A percentile compares a stretch with the other conserved stretches of the same genome.
Evolutionary conservation across 805 yeast genomes (phyloP).

Genomic region (Teunomyces aglyptinius): DNA sequence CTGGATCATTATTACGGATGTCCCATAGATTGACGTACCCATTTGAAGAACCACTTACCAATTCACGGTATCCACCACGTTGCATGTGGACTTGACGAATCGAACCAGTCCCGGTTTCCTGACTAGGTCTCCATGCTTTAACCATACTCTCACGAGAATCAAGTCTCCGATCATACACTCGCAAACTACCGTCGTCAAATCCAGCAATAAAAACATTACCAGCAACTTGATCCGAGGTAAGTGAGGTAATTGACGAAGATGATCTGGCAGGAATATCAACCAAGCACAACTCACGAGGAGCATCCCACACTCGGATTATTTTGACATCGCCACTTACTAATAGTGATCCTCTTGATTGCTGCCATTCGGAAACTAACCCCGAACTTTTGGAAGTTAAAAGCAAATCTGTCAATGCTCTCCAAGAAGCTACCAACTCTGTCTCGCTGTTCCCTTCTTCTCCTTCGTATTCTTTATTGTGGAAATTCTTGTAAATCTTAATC

Average conservation of each 20-base stretch:
- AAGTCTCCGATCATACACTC: conserved; percentile 87
- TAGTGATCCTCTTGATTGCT: conserved; percentile 88
- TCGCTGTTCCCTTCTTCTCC: conserved; percentile 11
- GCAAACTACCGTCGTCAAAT: conserved; percentile 82
- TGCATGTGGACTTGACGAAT: conserved; percentile 88
- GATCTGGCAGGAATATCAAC: conserved; percentile 90
- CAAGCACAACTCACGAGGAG: conserved; percentile 84
- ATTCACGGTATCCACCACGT: conserved; percentile 91
- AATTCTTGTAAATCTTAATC: conserved; percentile 79
- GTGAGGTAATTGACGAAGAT: conserved; percentile 78
- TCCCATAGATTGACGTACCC: conserved; percentile 92
- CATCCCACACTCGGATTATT: conserved; percentile 92
- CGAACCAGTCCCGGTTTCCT: conserved; percentile 41
- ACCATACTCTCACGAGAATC: conserved; percentile 86
- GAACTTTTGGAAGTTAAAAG: conserved; percentile 75
- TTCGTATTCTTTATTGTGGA: conserved; percentile 44
- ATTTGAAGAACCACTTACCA: conserved; percentile 78
- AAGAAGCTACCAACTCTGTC: conserved; percentile 71
- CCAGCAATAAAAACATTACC: conserved; percentile 91
- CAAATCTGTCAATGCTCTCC: conserved; percentile 91
- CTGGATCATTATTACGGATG: conserved; percentile 71
- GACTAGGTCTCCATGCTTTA: conserved; percentile 61
- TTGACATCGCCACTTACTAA: conserved; percentile 94
- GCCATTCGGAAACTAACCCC: conserved; percentile 93
- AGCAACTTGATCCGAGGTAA: conserved; percentile 94